These are phyloP conservation scores for Globisporangium perplexum DNA, from an alignment of 352 stramenopile species.

Conservation along the genomic window DNA sequence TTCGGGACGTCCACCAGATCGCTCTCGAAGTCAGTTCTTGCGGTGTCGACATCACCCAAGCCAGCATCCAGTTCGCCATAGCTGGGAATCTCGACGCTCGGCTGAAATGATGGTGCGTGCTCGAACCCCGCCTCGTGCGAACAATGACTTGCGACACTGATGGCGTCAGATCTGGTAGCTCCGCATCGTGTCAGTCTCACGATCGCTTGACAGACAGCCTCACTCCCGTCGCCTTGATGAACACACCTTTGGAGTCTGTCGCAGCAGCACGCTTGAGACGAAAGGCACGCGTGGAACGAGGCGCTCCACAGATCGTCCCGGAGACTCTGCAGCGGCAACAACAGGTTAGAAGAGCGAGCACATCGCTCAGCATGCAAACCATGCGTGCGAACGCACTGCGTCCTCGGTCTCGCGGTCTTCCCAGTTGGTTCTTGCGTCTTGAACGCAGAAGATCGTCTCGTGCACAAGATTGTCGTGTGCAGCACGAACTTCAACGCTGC, in stretches of 20 bases:
- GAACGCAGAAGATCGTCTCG: constrained; percentile 10
- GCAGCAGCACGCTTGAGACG: background rate
- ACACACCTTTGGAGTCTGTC: background rate
- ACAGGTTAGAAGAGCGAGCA: too few species aligned
- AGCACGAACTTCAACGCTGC: background rate
- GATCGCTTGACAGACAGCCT: too few species aligned
- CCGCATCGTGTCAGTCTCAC: too few species aligned
- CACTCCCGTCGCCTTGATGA: too few species aligned
- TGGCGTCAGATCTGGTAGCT: too few species aligned
- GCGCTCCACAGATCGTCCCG: background rate
- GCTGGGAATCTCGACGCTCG: too few species aligned
- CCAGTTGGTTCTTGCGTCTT: constrained; percentile 15
- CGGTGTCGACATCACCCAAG: background rate
- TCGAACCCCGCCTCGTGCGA: too few species aligned
- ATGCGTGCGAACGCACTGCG: background rate
- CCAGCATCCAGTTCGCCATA: background rate
- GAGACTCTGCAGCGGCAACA: background rate
- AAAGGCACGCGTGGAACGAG: background rate
- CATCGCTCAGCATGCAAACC: too few species aligned
- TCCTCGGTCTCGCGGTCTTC: background rate
- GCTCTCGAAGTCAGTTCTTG: background rate
- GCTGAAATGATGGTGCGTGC: too few species aligned
- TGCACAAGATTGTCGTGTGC: too few species aligned
- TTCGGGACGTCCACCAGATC: too few species aligned
- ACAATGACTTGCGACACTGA: too few species aligned